Percentiles rank a stretch among this genome's conserved stretches.
Evolutionary conservation across 345 rosid species (phyloP).

Genomic region (Laguncularia racemosa): DNA sequence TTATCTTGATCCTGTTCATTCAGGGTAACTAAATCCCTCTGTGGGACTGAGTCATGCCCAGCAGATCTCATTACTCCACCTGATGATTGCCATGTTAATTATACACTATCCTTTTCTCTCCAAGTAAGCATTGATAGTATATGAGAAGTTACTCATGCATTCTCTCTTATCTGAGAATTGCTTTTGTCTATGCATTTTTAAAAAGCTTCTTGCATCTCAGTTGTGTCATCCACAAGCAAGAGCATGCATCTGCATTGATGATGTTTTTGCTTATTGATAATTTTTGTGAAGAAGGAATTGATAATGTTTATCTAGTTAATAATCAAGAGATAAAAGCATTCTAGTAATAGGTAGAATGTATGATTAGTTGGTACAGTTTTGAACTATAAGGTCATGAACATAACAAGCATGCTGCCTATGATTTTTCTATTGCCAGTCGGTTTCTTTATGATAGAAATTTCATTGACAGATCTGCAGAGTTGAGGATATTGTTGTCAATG

Average conservation of each 20-base stretch:
- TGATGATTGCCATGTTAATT: slow-evolving; percentile 98
- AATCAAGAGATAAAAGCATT: no score
- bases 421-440: not conserved
- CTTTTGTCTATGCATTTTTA: not conserved
- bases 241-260: no score
- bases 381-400: no score
- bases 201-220: not conserved
- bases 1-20: slow-evolving; percentile 9
- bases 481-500: slow-evolving; percentile 89
- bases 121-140: slow-evolving; percentile 46
- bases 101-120: slow-evolving; percentile 81
- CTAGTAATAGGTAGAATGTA: no score
- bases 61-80: slow-evolving; percentile 88
- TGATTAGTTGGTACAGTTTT: no score
- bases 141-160: no score
- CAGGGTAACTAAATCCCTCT: slow-evolving; percentile 74
- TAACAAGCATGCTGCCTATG: no score
- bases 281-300: no score
- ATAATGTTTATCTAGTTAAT: no score
- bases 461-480: slow-evolving; percentile 75
- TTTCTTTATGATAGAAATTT: not conserved
- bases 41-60: slow-evolving; percentile 79
- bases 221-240: no score
- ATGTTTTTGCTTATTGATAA: no score
- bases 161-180: no score